phyloP scores from a whole-genome alignment of 2,329 filamentous ascomycete species.

The Coniochaeta sp. region DNA sequence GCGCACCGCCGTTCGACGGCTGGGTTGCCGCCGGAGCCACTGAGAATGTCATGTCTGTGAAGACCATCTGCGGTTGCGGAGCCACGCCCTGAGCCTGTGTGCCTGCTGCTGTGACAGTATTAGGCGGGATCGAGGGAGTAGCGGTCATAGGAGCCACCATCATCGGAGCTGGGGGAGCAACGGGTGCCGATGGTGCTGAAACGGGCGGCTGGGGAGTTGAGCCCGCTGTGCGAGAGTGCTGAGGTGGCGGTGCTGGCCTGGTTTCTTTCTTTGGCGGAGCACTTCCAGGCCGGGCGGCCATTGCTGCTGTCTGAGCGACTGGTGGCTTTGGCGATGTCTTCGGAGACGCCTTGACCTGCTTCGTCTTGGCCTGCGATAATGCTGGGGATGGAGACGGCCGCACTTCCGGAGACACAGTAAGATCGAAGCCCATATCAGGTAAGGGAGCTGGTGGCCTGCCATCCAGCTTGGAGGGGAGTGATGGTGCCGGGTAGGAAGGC shows the following conservation, averaged over 20 bases:
- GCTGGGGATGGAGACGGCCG: slow-evolving; percentile 1
- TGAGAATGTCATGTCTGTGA: slow-evolving; percentile 51
- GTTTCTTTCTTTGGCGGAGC: slow-evolving; percentile 16
- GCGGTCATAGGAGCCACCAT: slow-evolving; percentile 12
- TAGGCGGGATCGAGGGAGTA: background rate
- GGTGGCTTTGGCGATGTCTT: slow-evolving; percentile 12
- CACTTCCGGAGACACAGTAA: slow-evolving; percentile 12
- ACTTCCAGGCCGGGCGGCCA: slow-evolving; percentile 11
- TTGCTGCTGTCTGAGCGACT: slow-evolving; percentile 10
- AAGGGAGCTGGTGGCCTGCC: slow-evolving; percentile 44
- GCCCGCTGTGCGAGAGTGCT: slow-evolving; percentile 5
- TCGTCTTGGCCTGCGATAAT: slow-evolving; percentile 11
- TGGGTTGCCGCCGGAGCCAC: slow-evolving; percentile 35
- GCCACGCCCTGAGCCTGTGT: background rate
- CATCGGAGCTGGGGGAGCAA: slow-evolving; percentile 13
- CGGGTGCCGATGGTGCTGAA: slow-evolving; percentile 12
- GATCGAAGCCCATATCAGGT: slow-evolving; percentile 49
- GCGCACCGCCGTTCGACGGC: slow-evolving; percentile 15
- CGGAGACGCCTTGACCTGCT: slow-evolving; percentile 10
- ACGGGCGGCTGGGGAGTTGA: slow-evolving; percentile 9
- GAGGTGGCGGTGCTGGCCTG: slow-evolving; percentile 9
- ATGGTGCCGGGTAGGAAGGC: background rate
- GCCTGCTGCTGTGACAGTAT: background rate
- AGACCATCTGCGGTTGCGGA: slow-evolving; percentile 35
- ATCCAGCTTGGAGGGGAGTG: slow-evolving; percentile 24